Conservation (phyloP, 495 filamentous ascomycete genomes). For the Xylaria bambusicola region DNA sequence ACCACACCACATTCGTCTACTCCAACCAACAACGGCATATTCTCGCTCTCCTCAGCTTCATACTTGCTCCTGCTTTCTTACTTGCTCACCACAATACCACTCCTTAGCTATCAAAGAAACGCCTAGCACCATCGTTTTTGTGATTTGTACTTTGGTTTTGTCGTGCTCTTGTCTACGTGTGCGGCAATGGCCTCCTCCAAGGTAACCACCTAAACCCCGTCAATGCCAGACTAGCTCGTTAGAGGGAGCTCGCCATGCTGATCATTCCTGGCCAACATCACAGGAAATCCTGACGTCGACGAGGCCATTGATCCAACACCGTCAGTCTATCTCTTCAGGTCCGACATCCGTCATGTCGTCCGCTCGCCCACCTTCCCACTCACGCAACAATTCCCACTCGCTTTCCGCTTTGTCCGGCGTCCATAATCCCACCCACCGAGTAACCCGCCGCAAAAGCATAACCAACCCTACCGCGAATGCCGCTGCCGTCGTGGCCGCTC, state of each 20-base stretch:
- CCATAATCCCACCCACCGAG: conserved; percentile 77
- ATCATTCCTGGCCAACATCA: conserved; percentile 34
- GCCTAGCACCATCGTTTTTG: conserved; percentile 20
- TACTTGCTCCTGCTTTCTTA: conserved; percentile 21
- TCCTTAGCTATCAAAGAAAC: conserved; percentile 27
- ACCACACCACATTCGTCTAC: conserved; percentile 18
- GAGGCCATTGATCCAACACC: conserved; percentile 51
- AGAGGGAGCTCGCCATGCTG: conserved; percentile 36
- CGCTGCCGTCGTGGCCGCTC: conserved; percentile 73
- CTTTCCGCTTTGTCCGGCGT: conserved; percentile 68
- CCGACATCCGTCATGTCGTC: conserved; percentile 41
- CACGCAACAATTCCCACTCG: conserved; percentile 80
- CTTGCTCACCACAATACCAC: conserved; percentile 23
- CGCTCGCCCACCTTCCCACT: conserved; percentile 54
- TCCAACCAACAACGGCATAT: conserved; percentile 31
- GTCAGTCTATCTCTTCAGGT: conserved; percentile 47
- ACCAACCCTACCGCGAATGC: conserved; percentile 70
- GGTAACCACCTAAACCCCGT: conserved; percentile 38
- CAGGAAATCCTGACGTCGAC: conserved; percentile 53
- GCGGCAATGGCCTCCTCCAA: conserved; percentile 57
- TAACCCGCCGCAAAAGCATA: conserved; percentile 93
- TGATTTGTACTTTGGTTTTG: conserved; percentile 35
- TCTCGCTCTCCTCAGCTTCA: conserved; percentile 34
- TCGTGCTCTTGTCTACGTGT: conserved; percentile 33
- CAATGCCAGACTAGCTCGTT: conserved; percentile 32